phyloP scores from a whole-genome alignment of 192 early-diverging fungal genomes.

The Backusella tarrabulga region DNA sequence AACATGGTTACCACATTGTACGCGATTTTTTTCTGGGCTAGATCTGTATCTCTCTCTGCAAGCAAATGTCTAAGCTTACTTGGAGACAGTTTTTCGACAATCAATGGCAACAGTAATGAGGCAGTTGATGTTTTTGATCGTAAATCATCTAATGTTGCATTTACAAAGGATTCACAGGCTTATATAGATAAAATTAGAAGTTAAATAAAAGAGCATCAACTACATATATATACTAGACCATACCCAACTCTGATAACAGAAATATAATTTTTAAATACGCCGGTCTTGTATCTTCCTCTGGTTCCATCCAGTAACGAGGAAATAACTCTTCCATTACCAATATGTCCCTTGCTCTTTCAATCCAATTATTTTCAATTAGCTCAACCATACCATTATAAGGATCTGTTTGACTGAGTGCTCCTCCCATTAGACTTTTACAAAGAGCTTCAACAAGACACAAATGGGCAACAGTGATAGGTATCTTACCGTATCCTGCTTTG shows the following conservation, averaged over 20 bases:
- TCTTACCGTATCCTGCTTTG: neutral
- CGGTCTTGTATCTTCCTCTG: neutral
- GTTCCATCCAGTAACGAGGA: slow-evolving; percentile 23
- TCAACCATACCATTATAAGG: slow-evolving; percentile 1
- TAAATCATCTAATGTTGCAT: slow-evolving; percentile 12
- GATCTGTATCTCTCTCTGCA: neutral
- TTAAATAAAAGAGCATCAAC: neutral
- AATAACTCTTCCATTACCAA: slow-evolving; percentile 10
- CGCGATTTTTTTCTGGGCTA: neutral
- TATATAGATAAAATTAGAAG: neutral
- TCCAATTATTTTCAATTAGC: neutral
- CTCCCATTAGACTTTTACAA: slow-evolving; percentile 23
- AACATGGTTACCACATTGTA: slow-evolving; percentile 6
- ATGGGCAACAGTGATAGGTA: slow-evolving; percentile 9
- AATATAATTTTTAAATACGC: slow-evolving; percentile 17
- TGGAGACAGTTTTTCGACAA: slow-evolving; percentile 12
- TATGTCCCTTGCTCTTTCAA: slow-evolving; percentile 1
- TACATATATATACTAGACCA: neutral
- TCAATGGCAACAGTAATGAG: neutral
- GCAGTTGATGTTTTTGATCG: neutral
- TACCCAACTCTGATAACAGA: slow-evolving; percentile 20
- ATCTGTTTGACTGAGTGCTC: neutral
- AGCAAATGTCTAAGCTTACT: slow-evolving; percentile 1
- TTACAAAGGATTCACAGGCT: slow-evolving; percentile 17
- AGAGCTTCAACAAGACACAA: slow-evolving; percentile 26